Evolutionary conservation across 1,139 yeast species (phyloP).

Genomic region (Geotrichum phurueaensis): DNA sequence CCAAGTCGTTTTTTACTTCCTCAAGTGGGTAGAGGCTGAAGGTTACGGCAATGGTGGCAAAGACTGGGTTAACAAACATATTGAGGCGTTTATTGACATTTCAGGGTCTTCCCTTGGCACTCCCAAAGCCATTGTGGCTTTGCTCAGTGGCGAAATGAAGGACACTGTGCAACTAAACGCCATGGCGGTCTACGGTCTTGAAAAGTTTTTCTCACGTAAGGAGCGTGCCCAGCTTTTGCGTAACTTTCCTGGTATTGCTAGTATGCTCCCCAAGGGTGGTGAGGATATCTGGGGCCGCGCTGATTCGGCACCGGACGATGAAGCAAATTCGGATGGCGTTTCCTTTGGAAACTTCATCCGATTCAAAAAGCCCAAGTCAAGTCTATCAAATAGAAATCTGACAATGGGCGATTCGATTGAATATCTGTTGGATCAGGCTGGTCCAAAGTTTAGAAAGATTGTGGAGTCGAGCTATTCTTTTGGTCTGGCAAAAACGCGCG

Average conservation of each 20-base stretch:
- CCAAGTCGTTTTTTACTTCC: constrained; percentile 76
- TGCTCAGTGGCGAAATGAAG: constrained; percentile 94
- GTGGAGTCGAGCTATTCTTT: constrained; percentile 66
- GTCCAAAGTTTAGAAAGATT: constrained; percentile 67
- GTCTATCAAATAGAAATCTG: constrained; percentile 46
- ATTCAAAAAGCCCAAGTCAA: constrained; percentile 45
- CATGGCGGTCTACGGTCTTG: constrained; percentile 88
- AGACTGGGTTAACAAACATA: constrained; percentile 76
- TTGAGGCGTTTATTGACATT: constrained; percentile 76
- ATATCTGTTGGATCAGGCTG: constrained; percentile 56
- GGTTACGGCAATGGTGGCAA: constrained; percentile 83
- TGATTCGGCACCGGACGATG: constrained; percentile 46
- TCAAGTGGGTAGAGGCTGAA: constrained; percentile 93
- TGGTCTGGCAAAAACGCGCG: constrained; percentile 59
- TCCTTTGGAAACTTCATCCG: constrained; percentile 74
- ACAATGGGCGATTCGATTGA: constrained; percentile 66
- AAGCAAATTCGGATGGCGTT: constrained; percentile 35
- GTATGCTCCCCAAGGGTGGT: constrained; percentile 97
- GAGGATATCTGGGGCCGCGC: constrained; percentile 76
- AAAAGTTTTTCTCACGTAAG: constrained; percentile 81
- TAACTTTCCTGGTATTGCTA: constrained; percentile 87
- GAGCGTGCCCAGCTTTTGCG: constrained; percentile 83
- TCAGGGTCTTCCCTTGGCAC: constrained; percentile 88
- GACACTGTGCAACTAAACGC: constrained; percentile 93
- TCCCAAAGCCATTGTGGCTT: constrained; percentile 87